These are phyloP conservation scores for Pugionium dolabratum DNA, from an alignment of 345 rosid genomes.

Conservation along the genomic window DNA sequence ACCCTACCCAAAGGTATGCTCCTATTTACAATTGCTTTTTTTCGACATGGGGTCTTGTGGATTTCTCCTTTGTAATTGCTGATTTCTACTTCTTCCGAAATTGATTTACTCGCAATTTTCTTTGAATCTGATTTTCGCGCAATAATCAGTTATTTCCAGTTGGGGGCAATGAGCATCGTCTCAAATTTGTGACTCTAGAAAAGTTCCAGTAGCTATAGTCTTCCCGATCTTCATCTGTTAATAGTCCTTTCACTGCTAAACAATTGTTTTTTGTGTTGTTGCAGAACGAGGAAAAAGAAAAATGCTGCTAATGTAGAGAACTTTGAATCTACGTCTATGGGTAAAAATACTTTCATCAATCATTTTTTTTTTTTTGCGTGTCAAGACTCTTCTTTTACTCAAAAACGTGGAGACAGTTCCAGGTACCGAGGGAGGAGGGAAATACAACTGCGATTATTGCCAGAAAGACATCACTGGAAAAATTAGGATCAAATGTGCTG, in stretches of 20 bases:
- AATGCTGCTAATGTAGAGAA: constrained; percentile 74
- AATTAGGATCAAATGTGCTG: constrained; percentile 87
- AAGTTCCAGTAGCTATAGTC: constrained; percentile 5
- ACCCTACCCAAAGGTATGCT: constrained; percentile 84
- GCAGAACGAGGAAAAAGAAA: constrained; percentile 93
- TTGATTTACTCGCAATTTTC: constrained; percentile 6
- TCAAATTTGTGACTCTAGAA: constrained; percentile 10
- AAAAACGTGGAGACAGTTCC: constrained; percentile 51
- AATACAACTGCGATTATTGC: constrained; percentile 96
- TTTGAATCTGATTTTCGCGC: background rate
- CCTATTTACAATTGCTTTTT: background rate
- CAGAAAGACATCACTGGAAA: constrained; percentile 91
- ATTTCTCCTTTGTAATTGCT: constrained; percentile 1
- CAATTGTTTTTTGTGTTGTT: constrained; percentile 11
- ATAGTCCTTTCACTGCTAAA: background rate
- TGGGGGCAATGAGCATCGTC: constrained; percentile 1
- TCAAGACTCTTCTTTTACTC: constrained; percentile 14
- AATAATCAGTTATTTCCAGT: background rate
- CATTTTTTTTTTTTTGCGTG: background rate
- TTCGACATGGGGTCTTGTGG: constrained; percentile 4
- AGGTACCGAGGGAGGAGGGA: constrained; percentile 79
- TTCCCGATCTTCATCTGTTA: constrained; percentile 18
- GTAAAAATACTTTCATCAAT: constrained; percentile 39
- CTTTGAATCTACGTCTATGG: constrained; percentile 68
- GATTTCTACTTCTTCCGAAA: background rate